Percentiles rank a stretch among this genome's conserved stretches.
phyloP scores from a whole-genome alignment of 2,329 filamentous ascomycete species.

The Rhinocladiella mackenziei region DNA sequence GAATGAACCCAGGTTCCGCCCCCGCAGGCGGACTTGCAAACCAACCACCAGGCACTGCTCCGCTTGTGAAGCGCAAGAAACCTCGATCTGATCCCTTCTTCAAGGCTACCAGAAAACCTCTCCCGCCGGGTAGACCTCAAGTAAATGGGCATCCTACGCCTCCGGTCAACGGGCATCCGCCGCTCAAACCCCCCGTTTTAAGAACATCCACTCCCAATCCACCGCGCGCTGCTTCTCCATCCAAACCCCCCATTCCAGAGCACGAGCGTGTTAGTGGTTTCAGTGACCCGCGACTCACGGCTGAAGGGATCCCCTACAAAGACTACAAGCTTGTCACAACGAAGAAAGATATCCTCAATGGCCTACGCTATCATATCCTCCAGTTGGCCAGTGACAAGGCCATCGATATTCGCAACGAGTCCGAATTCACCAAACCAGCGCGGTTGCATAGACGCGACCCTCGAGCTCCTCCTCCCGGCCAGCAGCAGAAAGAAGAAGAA shows the following conservation, averaged over 20 bases:
- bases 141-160: constrained; percentile 23
- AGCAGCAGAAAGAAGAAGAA: constrained; percentile 35
- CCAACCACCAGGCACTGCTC: constrained; percentile 13
- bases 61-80: constrained; percentile 23
- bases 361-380: constrained; percentile 81
- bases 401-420: constrained; percentile 68
- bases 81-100: constrained; percentile 26
- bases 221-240: constrained; percentile 12
- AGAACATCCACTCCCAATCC: constrained; percentile 5
- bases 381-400: constrained; percentile 64
- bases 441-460: constrained; percentile 86
- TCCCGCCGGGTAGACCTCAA: constrained; percentile 8
- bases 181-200: constrained; percentile 6
- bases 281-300: constrained; percentile 25
- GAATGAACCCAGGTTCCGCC: constrained; percentile 23
- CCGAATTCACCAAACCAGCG: constrained; percentile 82
- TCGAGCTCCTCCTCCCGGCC: constrained; percentile 55
- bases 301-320: constrained; percentile 34
- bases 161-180: constrained; percentile 17
- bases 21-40: constrained; percentile 17
- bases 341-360: constrained; percentile 73
- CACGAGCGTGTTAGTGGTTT: constrained; percentile 28
- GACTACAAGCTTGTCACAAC: constrained; percentile 75
- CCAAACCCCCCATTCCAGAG: constrained; percentile 11
- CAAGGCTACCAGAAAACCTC: constrained; percentile 16